These are phyloP conservation scores for Cyberlindnera japonica DNA, from an alignment of 805 yeast genomes.

Conservation along the genomic window DNA sequence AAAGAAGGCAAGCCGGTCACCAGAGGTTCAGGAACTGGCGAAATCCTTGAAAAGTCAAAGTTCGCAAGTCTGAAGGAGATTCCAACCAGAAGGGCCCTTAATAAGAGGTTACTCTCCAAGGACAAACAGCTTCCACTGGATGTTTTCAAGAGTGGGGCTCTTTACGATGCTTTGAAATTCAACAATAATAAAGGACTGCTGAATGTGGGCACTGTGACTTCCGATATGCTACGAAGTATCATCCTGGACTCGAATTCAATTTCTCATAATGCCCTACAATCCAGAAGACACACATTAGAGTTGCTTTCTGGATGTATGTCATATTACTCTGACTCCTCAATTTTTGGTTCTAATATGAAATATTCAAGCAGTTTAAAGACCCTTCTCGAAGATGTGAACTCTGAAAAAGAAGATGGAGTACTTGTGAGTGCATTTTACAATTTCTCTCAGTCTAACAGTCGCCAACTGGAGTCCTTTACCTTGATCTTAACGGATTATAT, in stretches of 20 bases:
- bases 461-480: too few species aligned
- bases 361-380: neutral
- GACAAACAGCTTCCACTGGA: neutral
- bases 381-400: neutral
- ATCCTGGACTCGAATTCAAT: constrained; percentile 7
- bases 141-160: constrained; percentile 8
- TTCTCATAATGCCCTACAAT: neutral
- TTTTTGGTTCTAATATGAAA: neutral
- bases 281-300: constrained; percentile 2
- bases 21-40: neutral
- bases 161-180: constrained; percentile 10
- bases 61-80: too few species aligned
- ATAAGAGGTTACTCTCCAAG: neutral
- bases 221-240: constrained; percentile 13
- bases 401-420: neutral
- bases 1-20: neutral
- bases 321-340: neutral
- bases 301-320: constrained; percentile 4
- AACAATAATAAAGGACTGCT: neutral
- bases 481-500: too few species aligned
- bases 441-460: neutral
- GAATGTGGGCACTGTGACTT: constrained; percentile 4
- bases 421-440: neutral
- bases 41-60: neutral
- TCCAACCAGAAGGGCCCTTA: neutral